Base-by-base conservation (phyloP, 73 alveolate genomes). In the Loxodes magnus region DNA sequence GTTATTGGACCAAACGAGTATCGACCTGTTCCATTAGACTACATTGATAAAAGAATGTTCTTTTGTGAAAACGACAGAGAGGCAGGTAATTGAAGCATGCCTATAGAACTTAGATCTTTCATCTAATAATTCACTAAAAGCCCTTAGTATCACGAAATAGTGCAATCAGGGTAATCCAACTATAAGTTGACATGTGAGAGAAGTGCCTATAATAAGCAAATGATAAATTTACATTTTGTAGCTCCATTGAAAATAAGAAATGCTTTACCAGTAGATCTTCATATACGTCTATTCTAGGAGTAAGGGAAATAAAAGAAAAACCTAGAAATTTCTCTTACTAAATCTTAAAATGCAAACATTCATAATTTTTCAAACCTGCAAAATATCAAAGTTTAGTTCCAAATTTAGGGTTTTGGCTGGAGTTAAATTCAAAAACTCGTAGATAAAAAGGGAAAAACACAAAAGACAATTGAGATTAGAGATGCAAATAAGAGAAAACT, bases 261-360 rank as follows among this genome's bases (percentile, higher is more conserved):
- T n/a, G n/a, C n/a, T n/a, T 5, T 46, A n/a, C 50, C 53, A n/a
- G 7, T 12, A 10, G 15, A n/a, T n/a, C 9, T 46, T 0, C 22
- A 12, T 5, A 7, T 46, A 9, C 51, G 27, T 2, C 52, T 46
- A 17, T 2, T 46, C 15, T 46, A 21, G n/a, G 53, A 30, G 7
- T 20, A 9, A 7, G 17, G 39, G 2, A 10, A 17, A 16, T 10
- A 46, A 10, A 2, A 5, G 2, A 9, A 46, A 5, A 41, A 46
- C 22, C 22, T 46, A 7, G 39, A 10, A 9, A 21, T 46, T n/a
- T 24, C 27, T 22, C 39, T 9, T 5, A 24, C 14, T 7, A 24
- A 24, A 25, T n/a, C n/a, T 22, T 25, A 21, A n/a, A 19, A 46
- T 5, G 59, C n/a, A n/a, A 46, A 24, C 59, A 46, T 46, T 5